phyloP scores from a whole-genome alignment of 164 flowering plant species.

The Litsea cubeba region DNA sequence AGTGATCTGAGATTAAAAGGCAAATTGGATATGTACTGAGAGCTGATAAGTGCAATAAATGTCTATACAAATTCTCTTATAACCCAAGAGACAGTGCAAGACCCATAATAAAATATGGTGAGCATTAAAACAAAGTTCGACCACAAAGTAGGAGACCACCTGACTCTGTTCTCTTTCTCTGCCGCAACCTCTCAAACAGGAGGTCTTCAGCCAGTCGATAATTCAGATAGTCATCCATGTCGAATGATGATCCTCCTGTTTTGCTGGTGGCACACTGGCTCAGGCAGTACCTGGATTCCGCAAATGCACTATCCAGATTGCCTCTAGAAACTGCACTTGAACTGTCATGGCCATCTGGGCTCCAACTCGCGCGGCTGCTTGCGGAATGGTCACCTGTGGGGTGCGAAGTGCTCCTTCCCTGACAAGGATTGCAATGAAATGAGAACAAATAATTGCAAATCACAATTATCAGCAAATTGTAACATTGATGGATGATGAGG shows the following conservation, averaged over 20 bases:
- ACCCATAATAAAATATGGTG: not conserved
- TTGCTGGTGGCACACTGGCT: constrained; percentile 7
- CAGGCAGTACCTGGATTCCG: constrained; percentile 15
- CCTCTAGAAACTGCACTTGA: constrained; percentile 14
- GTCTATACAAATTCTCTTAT: not conserved
- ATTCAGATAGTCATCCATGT: constrained; percentile 52
- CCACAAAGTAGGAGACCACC: constrained; percentile 66
- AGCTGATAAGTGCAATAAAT: no score
- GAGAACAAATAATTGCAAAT: not conserved
- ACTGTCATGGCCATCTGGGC: constrained; percentile 33
- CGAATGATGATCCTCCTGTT: constrained; percentile 25
- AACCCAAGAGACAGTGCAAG: not conserved
- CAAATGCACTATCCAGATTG: constrained; percentile 13
- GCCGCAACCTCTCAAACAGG: constrained; percentile 54
- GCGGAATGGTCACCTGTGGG: constrained; percentile 26
- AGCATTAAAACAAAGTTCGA: constrained; percentile 18
- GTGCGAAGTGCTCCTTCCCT: constrained; percentile 29
- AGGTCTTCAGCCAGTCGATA: constrained; percentile 41
- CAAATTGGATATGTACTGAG: no score
- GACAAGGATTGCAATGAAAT: not conserved
- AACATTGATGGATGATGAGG: not conserved
- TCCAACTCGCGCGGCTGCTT: constrained; percentile 71
- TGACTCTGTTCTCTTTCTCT: constrained; percentile 41
- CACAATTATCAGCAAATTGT: not conserved
- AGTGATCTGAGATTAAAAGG: no score